Percentiles rank a stretch among this genome's conserved stretches.
Conservation (phyloP, 148 eudicot genomes). For the Camellia lanceoleosa region DNA sequence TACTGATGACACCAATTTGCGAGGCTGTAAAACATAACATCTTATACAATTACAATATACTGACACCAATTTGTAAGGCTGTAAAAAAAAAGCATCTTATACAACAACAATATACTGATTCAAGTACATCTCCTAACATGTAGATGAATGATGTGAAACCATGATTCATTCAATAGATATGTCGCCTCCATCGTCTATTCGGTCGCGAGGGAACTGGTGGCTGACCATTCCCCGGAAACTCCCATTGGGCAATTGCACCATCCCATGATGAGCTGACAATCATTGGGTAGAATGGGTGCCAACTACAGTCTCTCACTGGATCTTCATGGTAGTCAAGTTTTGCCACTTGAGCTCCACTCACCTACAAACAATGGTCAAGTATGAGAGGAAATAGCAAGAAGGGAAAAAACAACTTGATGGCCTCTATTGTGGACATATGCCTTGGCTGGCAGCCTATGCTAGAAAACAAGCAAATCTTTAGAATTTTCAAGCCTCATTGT, state of each 20-base stretch:
- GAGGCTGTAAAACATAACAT: background rate
- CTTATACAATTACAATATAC: background rate
- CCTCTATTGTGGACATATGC: background rate
- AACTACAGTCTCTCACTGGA: conserved; percentile 66
- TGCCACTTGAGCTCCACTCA: conserved; percentile 53
- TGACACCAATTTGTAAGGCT: background rate
- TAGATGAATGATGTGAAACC: background rate
- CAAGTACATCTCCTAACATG: too few relatives aligned
- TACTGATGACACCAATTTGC: background rate
- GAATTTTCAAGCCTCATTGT: too few relatives aligned
- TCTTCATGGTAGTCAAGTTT: conserved; percentile 61
- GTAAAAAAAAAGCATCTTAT: background rate
- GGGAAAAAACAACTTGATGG: background rate
- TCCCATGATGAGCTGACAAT: conserved; percentile 81
- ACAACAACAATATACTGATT: too few relatives aligned
- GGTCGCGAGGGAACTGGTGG: conserved; percentile 25
- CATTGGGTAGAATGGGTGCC: conserved; percentile 78
- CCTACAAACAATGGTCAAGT: conserved; percentile 22
- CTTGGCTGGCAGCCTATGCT: background rate
- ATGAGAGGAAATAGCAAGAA: background rate
- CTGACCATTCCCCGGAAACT: conserved; percentile 41
- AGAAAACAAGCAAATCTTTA: background rate
- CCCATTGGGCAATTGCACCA: conserved; percentile 53
- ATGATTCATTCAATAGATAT: conserved; percentile 13
- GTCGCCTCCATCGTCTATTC: conserved; percentile 27